Percentiles rank a stretch among this genome's conserved stretches.
Evolutionary conservation across 1,284 basidiomycete species (phyloP).

Genomic region (Ustilago tritici): DNA sequence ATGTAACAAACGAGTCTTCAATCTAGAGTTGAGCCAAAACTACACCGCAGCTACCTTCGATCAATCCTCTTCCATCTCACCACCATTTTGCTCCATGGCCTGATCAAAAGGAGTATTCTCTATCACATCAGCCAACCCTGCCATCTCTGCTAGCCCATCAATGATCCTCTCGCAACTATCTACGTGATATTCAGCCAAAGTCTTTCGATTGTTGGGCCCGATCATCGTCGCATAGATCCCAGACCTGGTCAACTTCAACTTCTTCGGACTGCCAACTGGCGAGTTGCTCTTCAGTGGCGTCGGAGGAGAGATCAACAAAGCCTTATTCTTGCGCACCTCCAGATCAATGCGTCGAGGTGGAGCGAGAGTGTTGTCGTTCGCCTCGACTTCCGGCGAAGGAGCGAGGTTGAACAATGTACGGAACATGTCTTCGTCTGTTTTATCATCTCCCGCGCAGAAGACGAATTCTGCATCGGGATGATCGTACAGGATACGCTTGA

Average conservation of each 20-base stretch:
- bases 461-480: constrained; percentile 94
- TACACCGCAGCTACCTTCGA: not conserved
- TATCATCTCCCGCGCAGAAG: constrained; percentile 98
- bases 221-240: constrained; percentile 66
- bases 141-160: constrained; percentile 63
- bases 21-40: not conserved
- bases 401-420: constrained; percentile 55
- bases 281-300: constrained; percentile 48
- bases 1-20: not conserved
- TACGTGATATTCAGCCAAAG: constrained; percentile 67
- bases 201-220: constrained; percentile 64
- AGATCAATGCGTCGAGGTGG: not conserved
- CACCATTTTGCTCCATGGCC: not conserved
- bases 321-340: constrained; percentile 11
- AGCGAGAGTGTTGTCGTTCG: not conserved
- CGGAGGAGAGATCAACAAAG: constrained; percentile 51
- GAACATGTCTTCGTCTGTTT: constrained; percentile 75
- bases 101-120: constrained; percentile 29
- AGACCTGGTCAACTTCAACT: constrained; percentile 47
- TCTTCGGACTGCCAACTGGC: constrained; percentile 45
- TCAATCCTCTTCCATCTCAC: not conserved
- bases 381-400: constrained; percentile 33
- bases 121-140: constrained; percentile 24
- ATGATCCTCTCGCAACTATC: constrained; percentile 60
- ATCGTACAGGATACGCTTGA: constrained; percentile 89